These are phyloP conservation scores for Pelargonium citronellum DNA, from an alignment of 441 rosid genomes.

Conservation along the genomic window DNA sequence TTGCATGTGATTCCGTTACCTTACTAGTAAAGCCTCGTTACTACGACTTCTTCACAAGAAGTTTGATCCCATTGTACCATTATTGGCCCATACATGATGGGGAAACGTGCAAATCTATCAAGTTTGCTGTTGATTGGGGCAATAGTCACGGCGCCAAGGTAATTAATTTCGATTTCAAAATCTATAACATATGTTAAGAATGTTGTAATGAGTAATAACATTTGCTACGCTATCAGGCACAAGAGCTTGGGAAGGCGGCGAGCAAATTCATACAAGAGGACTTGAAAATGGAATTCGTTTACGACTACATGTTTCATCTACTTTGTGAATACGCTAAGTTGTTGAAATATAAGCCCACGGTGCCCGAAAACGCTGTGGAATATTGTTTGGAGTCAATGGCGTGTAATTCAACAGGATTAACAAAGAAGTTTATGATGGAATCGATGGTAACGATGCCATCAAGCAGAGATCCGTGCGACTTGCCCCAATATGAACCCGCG, in stretches of 20 bases:
- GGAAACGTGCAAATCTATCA: conserved; percentile 53
- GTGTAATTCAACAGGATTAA: conserved; percentile 39
- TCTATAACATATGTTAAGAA: too few relatives aligned
- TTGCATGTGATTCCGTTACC: conserved; percentile 64
- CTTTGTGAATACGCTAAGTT: conserved; percentile 62
- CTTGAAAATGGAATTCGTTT: conserved; percentile 57
- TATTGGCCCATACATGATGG: conserved; percentile 62
- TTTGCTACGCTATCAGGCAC: conserved; percentile 39
- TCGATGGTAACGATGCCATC: conserved; percentile 50
- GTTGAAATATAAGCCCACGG: conserved; percentile 41
- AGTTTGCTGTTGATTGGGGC: conserved; percentile 86
- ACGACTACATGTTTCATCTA: conserved; percentile 74
- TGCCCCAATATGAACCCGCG: conserved; percentile 40
- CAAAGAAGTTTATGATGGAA: conserved; percentile 44
- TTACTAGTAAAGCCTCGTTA: conserved; percentile 50
- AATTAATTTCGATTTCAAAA: background rate
- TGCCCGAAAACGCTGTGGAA: conserved; percentile 42
- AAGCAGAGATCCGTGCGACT: conserved; percentile 38
- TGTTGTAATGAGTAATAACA: background rate
- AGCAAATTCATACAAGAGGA: conserved; percentile 55
- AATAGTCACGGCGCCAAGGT: conserved; percentile 58
- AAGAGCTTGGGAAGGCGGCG: conserved; percentile 52
- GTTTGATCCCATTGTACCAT: conserved; percentile 60
- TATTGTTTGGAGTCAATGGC: conserved; percentile 54
- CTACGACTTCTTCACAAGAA: conserved; percentile 68